phyloP scores from a whole-genome alignment of 805 yeast genomes.

The Candida incommunis region DNA sequence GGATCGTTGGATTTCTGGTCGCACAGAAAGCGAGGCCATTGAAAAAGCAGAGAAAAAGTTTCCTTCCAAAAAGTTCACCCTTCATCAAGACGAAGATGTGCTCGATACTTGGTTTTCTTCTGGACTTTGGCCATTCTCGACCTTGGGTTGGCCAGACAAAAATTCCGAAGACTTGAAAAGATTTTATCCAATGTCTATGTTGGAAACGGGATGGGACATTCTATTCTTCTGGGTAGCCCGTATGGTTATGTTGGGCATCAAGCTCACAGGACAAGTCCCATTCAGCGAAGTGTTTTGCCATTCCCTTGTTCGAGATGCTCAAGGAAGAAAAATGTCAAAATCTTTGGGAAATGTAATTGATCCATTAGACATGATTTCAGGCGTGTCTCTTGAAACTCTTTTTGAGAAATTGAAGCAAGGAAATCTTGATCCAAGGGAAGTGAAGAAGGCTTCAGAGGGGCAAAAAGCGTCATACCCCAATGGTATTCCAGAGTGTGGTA shows the following conservation, averaged over 20 bases:
- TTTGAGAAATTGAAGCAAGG: slow-evolving; percentile 68
- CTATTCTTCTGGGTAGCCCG: slow-evolving; percentile 97
- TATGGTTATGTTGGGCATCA: slow-evolving; percentile 85
- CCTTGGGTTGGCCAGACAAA: slow-evolving; percentile 84
- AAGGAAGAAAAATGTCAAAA: slow-evolving; percentile 74
- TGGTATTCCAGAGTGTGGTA: slow-evolving; percentile 99
- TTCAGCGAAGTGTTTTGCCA: slow-evolving; percentile 97
- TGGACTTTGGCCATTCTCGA: slow-evolving; percentile 95
- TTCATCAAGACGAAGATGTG: slow-evolving; percentile 95
- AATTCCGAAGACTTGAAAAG: slow-evolving; percentile 53
- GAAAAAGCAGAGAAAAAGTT: slow-evolving; percentile 64
- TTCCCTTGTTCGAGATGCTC: slow-evolving; percentile 96
- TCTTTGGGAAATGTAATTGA: slow-evolving; percentile 94
- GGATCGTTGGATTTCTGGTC: slow-evolving; percentile 83
- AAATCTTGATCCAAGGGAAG: slow-evolving; percentile 80
- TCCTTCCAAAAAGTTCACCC: slow-evolving; percentile 51
- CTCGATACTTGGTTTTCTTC: slow-evolving; percentile 98
- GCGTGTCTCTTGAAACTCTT: slow-evolving; percentile 66
- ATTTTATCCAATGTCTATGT: slow-evolving; percentile 83
- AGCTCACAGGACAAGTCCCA: slow-evolving; percentile 82
- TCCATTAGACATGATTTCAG: slow-evolving; percentile 86
- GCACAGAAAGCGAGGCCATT: slow-evolving; percentile 69
- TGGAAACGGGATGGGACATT: slow-evolving; percentile 99
- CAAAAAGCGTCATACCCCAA: slow-evolving; percentile 83
- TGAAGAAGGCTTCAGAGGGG: slow-evolving; percentile 76